Base-by-base conservation (phyloP, 2,329 filamentous ascomycete genomes). In the Fusarium staphyleae region DNA sequence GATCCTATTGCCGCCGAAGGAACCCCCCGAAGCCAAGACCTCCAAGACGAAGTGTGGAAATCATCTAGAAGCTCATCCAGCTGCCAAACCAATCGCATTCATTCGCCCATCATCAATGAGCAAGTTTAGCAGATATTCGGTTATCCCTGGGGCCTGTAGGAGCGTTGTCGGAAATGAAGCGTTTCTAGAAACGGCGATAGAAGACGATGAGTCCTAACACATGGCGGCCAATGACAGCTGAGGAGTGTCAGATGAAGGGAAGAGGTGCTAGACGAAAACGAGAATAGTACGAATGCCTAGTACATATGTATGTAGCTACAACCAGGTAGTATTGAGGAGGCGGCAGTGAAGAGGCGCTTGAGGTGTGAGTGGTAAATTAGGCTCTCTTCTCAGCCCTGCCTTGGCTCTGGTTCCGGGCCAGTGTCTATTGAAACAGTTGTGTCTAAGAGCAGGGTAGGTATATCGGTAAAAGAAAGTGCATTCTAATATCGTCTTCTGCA, bases 181-280 rank as follows among this genome's bases (percentile, higher is more conserved):
- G 28, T 37, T 65, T 66, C 63, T 66, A 66, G 63, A 66, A 66
- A 54, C 52, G 60, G 48, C 51, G 37, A 50, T 48, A 62, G 63
- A 66, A 66, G 63, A 41, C 48, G 41, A 48, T 43, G 39, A 40
- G 48, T 40, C 24, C 34, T 41, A 46, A 29, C 18, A 33, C 6
- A 14, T 15, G 16, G 24, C 15, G 45, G 48, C 63, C 63, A 66
- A 65, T 66, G 11, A 40, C 14, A 52, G 11, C 16, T 18, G 26
- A 28, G 30, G 34, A 45, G 41, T 5, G 34, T 51, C 41, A 46
- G 26, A 48, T 54, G 46, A 47, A 47, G 26, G 18, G 28, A 26
- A 16, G 34, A 5, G 28, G 32, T 14, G 47, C 48, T 61, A 58
- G 49, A 30, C 41, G 22, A 32, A 37, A 59, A 52, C 22, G 36